A percentile compares a stretch with the other conserved stretches of the same genome.
phyloP scores from a whole-genome alignment of 2,329 filamentous ascomycete species.

The Diaporthe batatas region DNA sequence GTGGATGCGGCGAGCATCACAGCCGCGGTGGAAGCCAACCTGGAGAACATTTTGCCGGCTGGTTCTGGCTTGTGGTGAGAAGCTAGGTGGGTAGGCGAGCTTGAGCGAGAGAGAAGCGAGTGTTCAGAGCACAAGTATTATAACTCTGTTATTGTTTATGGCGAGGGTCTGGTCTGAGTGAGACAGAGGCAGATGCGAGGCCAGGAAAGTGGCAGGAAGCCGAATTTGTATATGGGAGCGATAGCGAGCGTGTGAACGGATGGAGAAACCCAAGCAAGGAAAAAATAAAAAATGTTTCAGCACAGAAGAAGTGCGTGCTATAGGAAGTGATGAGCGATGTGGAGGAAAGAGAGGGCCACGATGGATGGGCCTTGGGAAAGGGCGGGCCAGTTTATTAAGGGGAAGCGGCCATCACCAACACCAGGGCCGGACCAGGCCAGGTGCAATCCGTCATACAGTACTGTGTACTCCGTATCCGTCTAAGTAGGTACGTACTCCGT shows the following conservation, averaged over 20 bases:
- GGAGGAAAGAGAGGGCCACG: constrained; percentile 18
- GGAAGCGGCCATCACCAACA: constrained; percentile 30
- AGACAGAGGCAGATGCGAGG: constrained; percentile 12
- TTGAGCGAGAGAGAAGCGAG: constrained; percentile 25
- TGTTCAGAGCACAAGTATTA: constrained; percentile 1
- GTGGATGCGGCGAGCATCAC: constrained; percentile 64
- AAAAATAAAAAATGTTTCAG: constrained; percentile 13
- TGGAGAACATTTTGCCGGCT: constrained; percentile 58
- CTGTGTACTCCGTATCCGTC: too few relatives aligned
- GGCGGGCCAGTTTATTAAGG: constrained; percentile 37
- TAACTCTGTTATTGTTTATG: constrained; percentile 20
- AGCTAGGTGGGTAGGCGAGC: not conserved
- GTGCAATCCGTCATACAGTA: constrained; percentile 2
- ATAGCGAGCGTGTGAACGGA: constrained; percentile 23
- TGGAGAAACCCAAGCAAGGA: constrained; percentile 17
- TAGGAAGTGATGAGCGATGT: constrained; percentile 17
- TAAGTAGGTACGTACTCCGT: not conserved
- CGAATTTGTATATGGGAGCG: constrained; percentile 9
- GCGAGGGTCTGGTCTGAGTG: constrained; percentile 5
- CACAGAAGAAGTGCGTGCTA: constrained; percentile 26
- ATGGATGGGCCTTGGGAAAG: constrained; percentile 12
- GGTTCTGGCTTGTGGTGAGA: constrained; percentile 21
- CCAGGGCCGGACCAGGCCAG: constrained; percentile 23
- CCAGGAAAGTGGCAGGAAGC: constrained; percentile 18
- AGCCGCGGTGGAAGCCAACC: constrained; percentile 59